These are phyloP conservation scores for Ustilago bromivora DNA, from an alignment of 1,284 basidiomycete genomes.

Conservation along the genomic window DNA sequence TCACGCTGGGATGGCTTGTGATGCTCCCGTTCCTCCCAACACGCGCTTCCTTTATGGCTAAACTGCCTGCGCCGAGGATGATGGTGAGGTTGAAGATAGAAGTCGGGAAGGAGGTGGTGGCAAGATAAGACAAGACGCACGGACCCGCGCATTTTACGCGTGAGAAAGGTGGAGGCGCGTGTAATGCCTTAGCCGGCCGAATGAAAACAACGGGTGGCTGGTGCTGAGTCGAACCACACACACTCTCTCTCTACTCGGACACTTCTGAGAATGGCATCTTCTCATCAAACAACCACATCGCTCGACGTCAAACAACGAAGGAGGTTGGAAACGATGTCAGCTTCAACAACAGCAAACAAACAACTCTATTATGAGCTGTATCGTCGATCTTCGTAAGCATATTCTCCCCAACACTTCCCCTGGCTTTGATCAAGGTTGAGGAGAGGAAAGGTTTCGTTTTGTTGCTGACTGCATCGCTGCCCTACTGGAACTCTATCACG, in stretches of 20 bases:
- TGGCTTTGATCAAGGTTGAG: no score
- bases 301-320: no score
- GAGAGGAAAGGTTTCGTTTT: no score
- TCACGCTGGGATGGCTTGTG: constrained; percentile 85
- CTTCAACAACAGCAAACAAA: constrained; percentile 38
- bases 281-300: no score
- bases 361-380: constrained; percentile 65
- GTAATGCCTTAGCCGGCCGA: not conserved
- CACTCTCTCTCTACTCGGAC: not conserved
- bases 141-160: not conserved
- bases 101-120: not conserved
- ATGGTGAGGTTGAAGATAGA: not conserved
- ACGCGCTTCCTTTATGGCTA: constrained; percentile 77
- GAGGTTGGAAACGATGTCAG: constrained; percentile 4
- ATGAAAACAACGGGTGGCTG: not conserved
- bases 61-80: constrained; percentile 71
- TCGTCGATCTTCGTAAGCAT: constrained; percentile 58
- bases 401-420: not conserved
- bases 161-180: not conserved
- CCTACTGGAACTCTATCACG: not conserved
- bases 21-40: constrained; percentile 74
- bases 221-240: not conserved
- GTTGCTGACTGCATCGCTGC: no score
- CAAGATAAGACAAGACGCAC: not conserved
- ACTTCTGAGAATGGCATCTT: no score